Conservation (phyloP, 345 rosid species). For the Citrus sp. region DNA sequence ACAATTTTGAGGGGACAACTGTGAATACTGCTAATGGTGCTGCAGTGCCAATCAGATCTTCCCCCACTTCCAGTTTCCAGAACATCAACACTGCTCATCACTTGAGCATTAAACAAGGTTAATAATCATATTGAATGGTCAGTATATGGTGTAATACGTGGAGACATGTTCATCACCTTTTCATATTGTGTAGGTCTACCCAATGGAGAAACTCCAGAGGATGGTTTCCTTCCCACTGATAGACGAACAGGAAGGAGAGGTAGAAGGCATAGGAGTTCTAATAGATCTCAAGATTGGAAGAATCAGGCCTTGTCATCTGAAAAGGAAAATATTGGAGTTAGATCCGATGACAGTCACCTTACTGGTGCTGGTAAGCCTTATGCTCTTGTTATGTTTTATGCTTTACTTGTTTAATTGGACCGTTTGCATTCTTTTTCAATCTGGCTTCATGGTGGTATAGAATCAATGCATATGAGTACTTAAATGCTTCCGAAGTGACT, state of each 20-base stretch:
- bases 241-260: constrained; percentile 60
- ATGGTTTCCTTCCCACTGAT: constrained; percentile 44
- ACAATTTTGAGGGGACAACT: constrained; percentile 29
- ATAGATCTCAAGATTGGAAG: constrained; percentile 53
- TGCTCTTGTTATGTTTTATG: constrained; percentile 8
- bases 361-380: constrained; percentile 35
- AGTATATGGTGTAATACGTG: constrained; percentile 9
- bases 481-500: not conserved
- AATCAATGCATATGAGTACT: constrained; percentile 1
- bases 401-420: not conserved
- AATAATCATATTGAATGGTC: constrained; percentile 11
- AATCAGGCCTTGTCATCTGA: constrained; percentile 35
- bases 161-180: constrained; percentile 9
- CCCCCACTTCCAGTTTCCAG: constrained; percentile 24
- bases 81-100: constrained; percentile 20
- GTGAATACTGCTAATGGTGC: constrained; percentile 28
- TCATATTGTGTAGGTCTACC: constrained; percentile 37
- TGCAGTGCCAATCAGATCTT: constrained; percentile 21
- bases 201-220: constrained; percentile 39
- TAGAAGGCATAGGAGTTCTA: constrained; percentile 70
- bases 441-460: not conserved
- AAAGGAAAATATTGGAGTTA: constrained; percentile 45
- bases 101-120: constrained; percentile 49
- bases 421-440: not conserved
- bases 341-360: constrained; percentile 24